phyloP scores from a whole-genome alignment of 805 yeast species.

The Saturnispora hagleri region DNA sequence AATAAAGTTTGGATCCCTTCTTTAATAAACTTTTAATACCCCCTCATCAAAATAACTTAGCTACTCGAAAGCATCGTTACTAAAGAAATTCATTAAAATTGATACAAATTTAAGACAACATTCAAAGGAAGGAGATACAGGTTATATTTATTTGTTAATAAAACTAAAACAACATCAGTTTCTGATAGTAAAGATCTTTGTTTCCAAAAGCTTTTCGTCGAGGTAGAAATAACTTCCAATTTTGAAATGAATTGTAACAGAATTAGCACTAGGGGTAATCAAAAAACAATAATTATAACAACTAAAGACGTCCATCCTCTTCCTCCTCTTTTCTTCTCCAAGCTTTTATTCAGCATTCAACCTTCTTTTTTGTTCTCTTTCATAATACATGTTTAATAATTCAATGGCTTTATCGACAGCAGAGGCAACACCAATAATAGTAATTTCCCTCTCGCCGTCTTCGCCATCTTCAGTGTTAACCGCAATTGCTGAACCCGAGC shows the following conservation, averaged over 20 bases:
- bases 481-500: constrained; percentile 68
- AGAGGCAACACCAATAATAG: constrained; percentile 51
- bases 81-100: not conserved
- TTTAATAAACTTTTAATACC: constrained; percentile 2
- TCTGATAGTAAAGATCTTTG: not conserved
- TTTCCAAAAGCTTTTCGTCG: too few species aligned
- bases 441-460: constrained; percentile 57
- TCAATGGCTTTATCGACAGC: constrained; percentile 51
- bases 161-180: not conserved
- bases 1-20: not conserved
- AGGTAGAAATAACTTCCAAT: not conserved
- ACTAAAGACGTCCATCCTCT: not conserved
- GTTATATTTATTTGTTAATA: not conserved
- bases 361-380: constrained; percentile 40
- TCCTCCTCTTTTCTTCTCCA: not conserved
- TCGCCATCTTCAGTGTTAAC: constrained; percentile 59
- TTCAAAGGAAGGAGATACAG: not conserved
- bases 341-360: constrained; percentile 10
- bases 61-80: not conserved
- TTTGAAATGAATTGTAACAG: not conserved
- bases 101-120: not conserved
- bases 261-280: not conserved
- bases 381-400: constrained; percentile 46
- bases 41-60: not conserved
- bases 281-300: not conserved